phyloP scores from a whole-genome alignment of 129 eudicot genomes.

The Scalesia atractyloides region DNA sequence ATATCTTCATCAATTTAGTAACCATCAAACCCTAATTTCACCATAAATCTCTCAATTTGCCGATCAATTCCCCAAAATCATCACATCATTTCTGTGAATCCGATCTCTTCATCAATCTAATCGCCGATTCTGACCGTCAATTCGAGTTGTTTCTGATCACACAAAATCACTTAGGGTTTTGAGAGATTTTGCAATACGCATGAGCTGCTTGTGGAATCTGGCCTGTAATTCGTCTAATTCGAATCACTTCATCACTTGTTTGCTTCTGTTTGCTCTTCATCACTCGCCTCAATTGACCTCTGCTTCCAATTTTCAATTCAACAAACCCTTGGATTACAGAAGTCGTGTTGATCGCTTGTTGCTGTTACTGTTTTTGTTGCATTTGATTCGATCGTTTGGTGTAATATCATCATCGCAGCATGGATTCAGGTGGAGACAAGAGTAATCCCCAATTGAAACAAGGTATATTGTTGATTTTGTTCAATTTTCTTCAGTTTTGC shows the following conservation, averaged over 20 bases:
- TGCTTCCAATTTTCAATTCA: slow-evolving; percentile 36
- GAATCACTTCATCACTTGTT: slow-evolving; percentile 62
- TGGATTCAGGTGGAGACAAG: slow-evolving; percentile 58
- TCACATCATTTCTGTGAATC: slow-evolving; percentile 19
- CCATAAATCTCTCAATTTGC: slow-evolving; percentile 5
- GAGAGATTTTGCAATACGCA: slow-evolving; percentile 54
- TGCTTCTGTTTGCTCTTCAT: slow-evolving; percentile 44
- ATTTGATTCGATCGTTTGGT: slow-evolving; percentile 17
- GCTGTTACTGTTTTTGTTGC: slow-evolving; percentile 20
- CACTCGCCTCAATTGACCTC: slow-evolving; percentile 49
- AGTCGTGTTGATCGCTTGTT: slow-evolving; percentile 9
- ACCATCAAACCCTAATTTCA: slow-evolving; percentile 7
- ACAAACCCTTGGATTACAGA: slow-evolving; percentile 46
- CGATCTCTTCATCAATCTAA: background rate
- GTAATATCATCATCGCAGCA: slow-evolving; percentile 24
- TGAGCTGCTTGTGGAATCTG: slow-evolving; percentile 83
- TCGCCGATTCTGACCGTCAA: slow-evolving; percentile 11
- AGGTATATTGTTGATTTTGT: slow-evolving; percentile 38
- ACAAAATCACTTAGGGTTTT: slow-evolving; percentile 20
- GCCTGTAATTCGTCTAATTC: slow-evolving; percentile 55
- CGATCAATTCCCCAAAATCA: background rate
- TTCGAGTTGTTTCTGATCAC: slow-evolving; percentile 13
- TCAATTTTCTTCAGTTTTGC: background rate
- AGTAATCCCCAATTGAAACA: slow-evolving; percentile 64
- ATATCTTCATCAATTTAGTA: slow-evolving; percentile 18